Conservation (phyloP, 495 filamentous ascomycete species). For the Xylaria acuta region DNA sequence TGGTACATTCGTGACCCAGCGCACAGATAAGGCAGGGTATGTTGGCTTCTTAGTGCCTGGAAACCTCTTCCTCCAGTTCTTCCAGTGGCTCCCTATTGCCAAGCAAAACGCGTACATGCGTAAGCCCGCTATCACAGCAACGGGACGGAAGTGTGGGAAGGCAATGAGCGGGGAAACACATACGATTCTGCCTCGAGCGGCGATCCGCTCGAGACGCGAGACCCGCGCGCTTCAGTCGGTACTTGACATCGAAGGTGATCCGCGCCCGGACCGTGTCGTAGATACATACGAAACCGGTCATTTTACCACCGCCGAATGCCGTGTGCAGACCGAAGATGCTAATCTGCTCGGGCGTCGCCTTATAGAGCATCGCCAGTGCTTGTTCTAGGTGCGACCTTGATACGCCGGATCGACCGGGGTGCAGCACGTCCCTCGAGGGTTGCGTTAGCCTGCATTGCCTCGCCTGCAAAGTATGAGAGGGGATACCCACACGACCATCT, state of each 20-base stretch:
- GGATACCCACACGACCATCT: constrained; percentile 98
- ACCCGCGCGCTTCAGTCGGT: constrained; percentile 92
- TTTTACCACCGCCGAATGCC: constrained; percentile 98
- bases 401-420: constrained; percentile 96
- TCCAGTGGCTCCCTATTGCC: constrained; percentile 94
- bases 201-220: constrained; percentile 91
- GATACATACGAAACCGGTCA: constrained; percentile 95
- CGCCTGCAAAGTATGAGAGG: constrained; percentile 9
- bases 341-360: constrained; percentile 93
- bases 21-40: background rate
- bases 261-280: constrained; percentile 95
- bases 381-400: constrained; percentile 96
- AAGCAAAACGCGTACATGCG: no score
- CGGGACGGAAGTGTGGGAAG: constrained; percentile 34
- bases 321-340: constrained; percentile 97
- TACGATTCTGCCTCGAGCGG: constrained; percentile 96
- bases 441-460: constrained; percentile 15
- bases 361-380: constrained; percentile 95
- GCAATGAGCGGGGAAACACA: constrained; percentile 49
- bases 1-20: background rate
- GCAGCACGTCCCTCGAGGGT: constrained; percentile 86
- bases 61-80: constrained; percentile 98
- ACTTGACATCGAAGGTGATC: constrained; percentile 99
- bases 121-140: constrained; percentile 34
- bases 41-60: constrained; percentile 87